Conservation (phyloP, 345 rosid species). For the Lepidium sativum region DNA sequence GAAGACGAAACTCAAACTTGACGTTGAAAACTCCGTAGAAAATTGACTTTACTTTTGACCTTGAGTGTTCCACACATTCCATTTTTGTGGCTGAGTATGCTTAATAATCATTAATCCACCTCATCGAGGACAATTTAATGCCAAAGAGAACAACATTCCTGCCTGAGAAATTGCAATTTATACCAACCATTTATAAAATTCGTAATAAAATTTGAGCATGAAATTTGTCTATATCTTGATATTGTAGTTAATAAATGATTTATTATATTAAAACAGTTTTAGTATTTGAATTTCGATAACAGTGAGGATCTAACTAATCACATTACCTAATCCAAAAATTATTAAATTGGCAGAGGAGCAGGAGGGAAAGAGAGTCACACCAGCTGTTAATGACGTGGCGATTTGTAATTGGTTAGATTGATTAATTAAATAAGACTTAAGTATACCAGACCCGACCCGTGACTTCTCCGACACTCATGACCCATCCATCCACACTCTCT, state of each 20-base stretch:
- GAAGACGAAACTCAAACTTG: too few species aligned
- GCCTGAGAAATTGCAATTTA: too few species aligned
- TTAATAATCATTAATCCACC: too few species aligned
- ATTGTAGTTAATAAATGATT: neutral
- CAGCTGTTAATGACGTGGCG: constrained; percentile 31
- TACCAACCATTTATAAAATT: too few species aligned
- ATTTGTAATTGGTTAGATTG: constrained; percentile 1
- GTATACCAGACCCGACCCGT: constrained; percentile 27
- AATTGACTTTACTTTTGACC: too few species aligned
- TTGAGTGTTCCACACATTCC: too few species aligned
- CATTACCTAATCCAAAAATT: constrained; percentile 14
- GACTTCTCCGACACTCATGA: constrained; percentile 27
- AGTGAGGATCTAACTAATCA: neutral
- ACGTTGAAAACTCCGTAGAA: too few species aligned
- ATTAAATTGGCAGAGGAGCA: constrained; percentile 13
- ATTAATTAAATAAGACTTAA: constrained; percentile 12
- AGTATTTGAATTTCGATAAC: neutral
- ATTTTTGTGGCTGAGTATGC: too few species aligned
- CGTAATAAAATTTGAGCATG: too few species aligned
- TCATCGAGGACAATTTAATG: too few species aligned
- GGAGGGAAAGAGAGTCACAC: constrained; percentile 1
- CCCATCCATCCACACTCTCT: constrained; percentile 25
- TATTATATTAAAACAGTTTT: neutral
- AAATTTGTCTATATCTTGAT: too few species aligned
- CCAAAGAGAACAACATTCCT: too few species aligned